Percentiles rank a stretch among this genome's conserved stretches.
Conservation (phyloP, 1,284 basidiomycete species). For the Sanguinoderma infundibulare region DNA sequence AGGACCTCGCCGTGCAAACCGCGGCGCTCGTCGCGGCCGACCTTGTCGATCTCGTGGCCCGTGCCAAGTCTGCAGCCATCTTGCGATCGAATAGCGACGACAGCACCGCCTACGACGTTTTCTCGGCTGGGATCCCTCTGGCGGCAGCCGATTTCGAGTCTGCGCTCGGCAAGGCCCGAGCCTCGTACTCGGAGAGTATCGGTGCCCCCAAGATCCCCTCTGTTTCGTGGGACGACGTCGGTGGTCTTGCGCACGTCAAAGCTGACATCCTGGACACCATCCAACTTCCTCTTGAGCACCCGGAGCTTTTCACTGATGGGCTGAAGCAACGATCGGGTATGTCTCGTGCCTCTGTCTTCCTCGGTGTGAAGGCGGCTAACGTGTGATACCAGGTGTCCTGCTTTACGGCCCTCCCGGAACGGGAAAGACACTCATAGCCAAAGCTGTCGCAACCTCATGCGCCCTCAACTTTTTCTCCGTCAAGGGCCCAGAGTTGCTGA, state of each 20-base stretch:
- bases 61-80: constrained; percentile 66
- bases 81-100: constrained; percentile 48
- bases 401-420: constrained; percentile 95
- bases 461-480: constrained; percentile 95
- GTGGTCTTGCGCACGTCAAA: constrained; percentile 90
- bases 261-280: constrained; percentile 96
- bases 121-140: constrained; percentile 60
- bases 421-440: constrained; percentile 94
- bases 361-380: not conserved
- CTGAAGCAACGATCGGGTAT: constrained; percentile 95
- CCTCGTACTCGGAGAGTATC: constrained; percentile 89
- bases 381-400: constrained; percentile 65
- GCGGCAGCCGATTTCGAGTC: constrained; percentile 73
- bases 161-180: constrained; percentile 79
- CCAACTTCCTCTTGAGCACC: constrained; percentile 92
- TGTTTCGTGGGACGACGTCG: constrained; percentile 98
- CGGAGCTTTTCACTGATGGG: constrained; percentile 92
- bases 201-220: constrained; percentile 97
- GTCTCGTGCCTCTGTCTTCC: not conserved
- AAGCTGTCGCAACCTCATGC: constrained; percentile 92
- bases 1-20: constrained; percentile 82
- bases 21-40: constrained; percentile 92
- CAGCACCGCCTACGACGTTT: constrained; percentile 19
- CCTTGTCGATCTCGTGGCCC: constrained; percentile 72
- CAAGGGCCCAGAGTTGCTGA: constrained; percentile 95